phyloP scores from a whole-genome alignment of 805 yeast genomes.

The Torulaspora microellipsoides region DNA sequence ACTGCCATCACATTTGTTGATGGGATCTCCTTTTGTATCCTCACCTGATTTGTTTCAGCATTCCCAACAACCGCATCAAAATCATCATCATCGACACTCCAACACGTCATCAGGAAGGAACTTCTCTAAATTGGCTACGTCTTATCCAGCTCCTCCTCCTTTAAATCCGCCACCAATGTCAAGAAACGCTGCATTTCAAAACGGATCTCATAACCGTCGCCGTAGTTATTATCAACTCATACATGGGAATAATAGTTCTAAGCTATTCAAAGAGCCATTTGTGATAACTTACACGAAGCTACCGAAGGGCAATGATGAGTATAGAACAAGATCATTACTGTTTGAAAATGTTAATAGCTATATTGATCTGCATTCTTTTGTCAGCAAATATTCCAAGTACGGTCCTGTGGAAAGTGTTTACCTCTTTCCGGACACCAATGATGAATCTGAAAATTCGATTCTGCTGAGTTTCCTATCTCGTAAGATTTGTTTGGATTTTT shows the following conservation, averaged over 20 bases:
- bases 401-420: slow-evolving; percentile 63
- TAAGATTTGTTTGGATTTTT: slow-evolving; percentile 36
- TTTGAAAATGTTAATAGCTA: slow-evolving; percentile 26
- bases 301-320: slow-evolving; percentile 33
- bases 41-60: slow-evolving; percentile 37
- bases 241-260: slow-evolving; percentile 5
- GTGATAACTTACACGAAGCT: slow-evolving; percentile 23
- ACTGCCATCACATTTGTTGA: slow-evolving; percentile 57
- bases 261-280: slow-evolving; percentile 18
- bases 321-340: slow-evolving; percentile 30
- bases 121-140: slow-evolving; percentile 6
- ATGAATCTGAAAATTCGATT: slow-evolving; percentile 28
- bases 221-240: slow-evolving; percentile 6
- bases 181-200: slow-evolving; percentile 3
- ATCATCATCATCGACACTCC: slow-evolving; percentile 11
- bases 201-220: slow-evolving; percentile 3
- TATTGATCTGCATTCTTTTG: slow-evolving; percentile 22
- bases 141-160: slow-evolving; percentile 14
- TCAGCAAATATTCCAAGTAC: slow-evolving; percentile 43
- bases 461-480: slow-evolving; percentile 33
- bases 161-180: slow-evolving; percentile 12
- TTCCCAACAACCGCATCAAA: slow-evolving; percentile 18
- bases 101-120: slow-evolving; percentile 7
- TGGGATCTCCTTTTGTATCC: slow-evolving; percentile 54
- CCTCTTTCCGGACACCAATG: slow-evolving; percentile 37